phyloP scores from a whole-genome alignment of 345 rosid genomes.

The Acer negundo region DNA sequence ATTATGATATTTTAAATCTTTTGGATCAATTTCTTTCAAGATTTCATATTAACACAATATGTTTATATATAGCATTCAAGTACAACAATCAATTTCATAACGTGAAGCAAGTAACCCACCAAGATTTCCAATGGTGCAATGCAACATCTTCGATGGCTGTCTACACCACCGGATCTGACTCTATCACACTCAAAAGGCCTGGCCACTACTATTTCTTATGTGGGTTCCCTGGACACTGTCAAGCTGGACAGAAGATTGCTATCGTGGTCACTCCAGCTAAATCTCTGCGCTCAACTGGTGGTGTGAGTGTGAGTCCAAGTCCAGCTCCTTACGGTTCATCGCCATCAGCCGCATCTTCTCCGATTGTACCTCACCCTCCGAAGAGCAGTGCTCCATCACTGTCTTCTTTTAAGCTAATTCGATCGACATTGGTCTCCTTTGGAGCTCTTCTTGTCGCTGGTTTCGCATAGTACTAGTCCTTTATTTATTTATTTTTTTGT shows the following conservation, averaged over 20 bases:
- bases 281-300: not conserved
- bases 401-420: not conserved
- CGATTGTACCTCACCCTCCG: not conserved
- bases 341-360: not conserved
- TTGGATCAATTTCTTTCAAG: not conserved
- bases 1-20: not conserved
- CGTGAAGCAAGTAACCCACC: not conserved
- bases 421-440: not conserved
- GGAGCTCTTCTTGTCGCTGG: not conserved
- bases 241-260: not conserved
- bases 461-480: not conserved
- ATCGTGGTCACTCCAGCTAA: not conserved
- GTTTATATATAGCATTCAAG: not conserved
- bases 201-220: conserved; percentile 3
- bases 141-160: not conserved
- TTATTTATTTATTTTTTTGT: not conserved
- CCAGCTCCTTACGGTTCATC: not conserved
- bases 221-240: conserved; percentile 2
- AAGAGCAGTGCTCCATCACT: not conserved
- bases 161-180: not conserved
- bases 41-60: not conserved
- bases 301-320: not conserved
- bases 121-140: not conserved
- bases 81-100: conserved; percentile 1
- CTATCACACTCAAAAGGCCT: not conserved